Percentiles rank a stretch among this genome's conserved stretches.
Conservation (phyloP, 2,329 filamentous ascomycete species). For the Ramularia collo-cygni region DNA sequence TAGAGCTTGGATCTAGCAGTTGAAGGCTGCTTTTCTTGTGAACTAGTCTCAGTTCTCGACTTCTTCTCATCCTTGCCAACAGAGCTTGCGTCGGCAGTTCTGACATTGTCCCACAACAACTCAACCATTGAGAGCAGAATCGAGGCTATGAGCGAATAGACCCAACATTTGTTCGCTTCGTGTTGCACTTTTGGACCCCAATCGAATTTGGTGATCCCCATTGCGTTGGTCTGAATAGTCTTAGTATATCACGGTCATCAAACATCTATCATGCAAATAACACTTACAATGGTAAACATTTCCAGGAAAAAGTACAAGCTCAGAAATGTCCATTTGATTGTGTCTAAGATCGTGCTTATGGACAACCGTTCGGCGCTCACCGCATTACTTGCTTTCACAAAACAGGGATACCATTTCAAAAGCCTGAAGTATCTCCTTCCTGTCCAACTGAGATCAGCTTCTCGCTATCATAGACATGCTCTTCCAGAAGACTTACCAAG, state of each 20-base stretch:
- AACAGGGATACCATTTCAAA: slow-evolving; percentile 47
- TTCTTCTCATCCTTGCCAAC: slow-evolving; percentile 3
- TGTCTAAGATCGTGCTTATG: slow-evolving; percentile 42
- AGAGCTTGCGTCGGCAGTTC: too few species aligned
- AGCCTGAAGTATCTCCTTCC: slow-evolving; percentile 59
- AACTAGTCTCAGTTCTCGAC: too few species aligned
- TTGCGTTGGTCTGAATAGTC: slow-evolving; percentile 35
- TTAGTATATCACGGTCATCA: not conserved
- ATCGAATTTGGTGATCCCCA: slow-evolving; percentile 41
- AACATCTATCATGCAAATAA: not conserved
- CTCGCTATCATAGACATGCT: not conserved
- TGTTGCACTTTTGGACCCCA: slow-evolving; percentile 44
- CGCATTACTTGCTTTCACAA: slow-evolving; percentile 9
- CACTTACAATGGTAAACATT: slow-evolving; percentile 54
- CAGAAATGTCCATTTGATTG: slow-evolving; percentile 52
- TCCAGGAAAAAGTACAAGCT: slow-evolving; percentile 64
- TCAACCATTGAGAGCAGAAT: slow-evolving; percentile 40
- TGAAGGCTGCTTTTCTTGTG: too few species aligned
- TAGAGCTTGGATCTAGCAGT: not conserved
- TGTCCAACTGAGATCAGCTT: slow-evolving; percentile 16
- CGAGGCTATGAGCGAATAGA: slow-evolving; percentile 52
- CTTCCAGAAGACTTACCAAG: slow-evolving; percentile 31
- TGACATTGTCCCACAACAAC: slow-evolving; percentile 23
- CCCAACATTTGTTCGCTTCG: slow-evolving; percentile 65
- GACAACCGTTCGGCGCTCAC: slow-evolving; percentile 9